Evolutionary conservation across 2,329 filamentous ascomycete genomes (phyloP), one percentile per base, ranked within the genome.

Genomic region (Fusarium sp.): DNA sequence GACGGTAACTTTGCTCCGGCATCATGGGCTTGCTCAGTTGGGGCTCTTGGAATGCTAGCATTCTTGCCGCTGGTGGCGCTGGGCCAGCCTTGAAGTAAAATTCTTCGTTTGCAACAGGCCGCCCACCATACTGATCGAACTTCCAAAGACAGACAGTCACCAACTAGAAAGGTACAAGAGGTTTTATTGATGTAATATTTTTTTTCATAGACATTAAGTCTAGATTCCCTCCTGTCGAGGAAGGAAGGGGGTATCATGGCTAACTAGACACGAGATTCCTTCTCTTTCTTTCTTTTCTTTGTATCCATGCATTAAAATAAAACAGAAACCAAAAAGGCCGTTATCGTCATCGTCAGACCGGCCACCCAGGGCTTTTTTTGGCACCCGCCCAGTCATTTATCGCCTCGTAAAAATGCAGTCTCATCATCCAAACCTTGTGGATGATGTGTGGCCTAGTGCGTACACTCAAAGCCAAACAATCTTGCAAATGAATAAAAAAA

Each of bases 391-490:
- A 52, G 57, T 64, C 62, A 21, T 59, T 50, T 63, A 49, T 63
- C 46, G 43, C 51, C 45, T 51, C 36, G 20, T 67, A 33, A 58
- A 70, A 59, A 71, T 70, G 67, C 62, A 70, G 15, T 61, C 52
- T 70, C 57, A 43, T 46, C 45, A 43, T 53, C 60, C 36, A 59
- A 70, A 43, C 36, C 43, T n/a, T 43, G 49, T 43, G 42, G 43
- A 50, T 65, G 48, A 45, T n/a, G n/a, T n/a, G 53, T 35, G 65
- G 63, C 60, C 60, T 51, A 68, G 67, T 74, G 66, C 69, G 68
- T 71, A 72, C 72, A 75, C 68, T 27, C 66, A 70, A 63, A 57
- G 64, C 66, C 70, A 59, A 71, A 72, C 39, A 63, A 57, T 67
- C 65, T 71, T 58, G 58, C 57, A 60, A 63, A 61, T 56, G 49